These are phyloP conservation scores for Coleophoma crateriformis DNA, from an alignment of 2,329 filamentous ascomycete genomes.

Conservation along the genomic window DNA sequence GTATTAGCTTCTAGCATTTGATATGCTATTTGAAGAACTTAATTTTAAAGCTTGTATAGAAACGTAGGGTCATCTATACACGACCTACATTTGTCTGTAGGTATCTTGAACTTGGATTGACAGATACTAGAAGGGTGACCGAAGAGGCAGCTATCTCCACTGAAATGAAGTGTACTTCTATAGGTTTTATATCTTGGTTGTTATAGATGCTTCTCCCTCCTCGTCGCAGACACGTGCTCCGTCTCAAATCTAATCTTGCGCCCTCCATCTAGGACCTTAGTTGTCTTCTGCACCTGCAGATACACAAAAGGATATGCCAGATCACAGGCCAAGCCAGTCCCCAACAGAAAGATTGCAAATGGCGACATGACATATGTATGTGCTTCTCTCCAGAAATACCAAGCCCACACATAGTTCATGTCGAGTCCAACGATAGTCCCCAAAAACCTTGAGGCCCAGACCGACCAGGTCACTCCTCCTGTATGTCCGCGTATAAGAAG, in stretches of 20 bases:
- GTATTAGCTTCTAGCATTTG: too few relatives aligned
- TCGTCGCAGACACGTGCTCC: too few relatives aligned
- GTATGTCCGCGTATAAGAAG: slow-evolving; percentile 38
- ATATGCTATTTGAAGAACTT: too few relatives aligned
- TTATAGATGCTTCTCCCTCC: too few relatives aligned
- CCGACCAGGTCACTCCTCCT: slow-evolving; percentile 40
- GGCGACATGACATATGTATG: slow-evolving; percentile 40
- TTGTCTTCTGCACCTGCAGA: slow-evolving; percentile 31
- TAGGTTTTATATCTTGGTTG: too few relatives aligned
- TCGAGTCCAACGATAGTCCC: slow-evolving; percentile 38
- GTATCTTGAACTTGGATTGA: too few relatives aligned
- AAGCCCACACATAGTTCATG: slow-evolving; percentile 33
- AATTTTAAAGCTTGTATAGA: too few relatives aligned
- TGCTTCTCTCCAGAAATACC: slow-evolving; percentile 46
- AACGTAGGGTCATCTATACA: too few relatives aligned
- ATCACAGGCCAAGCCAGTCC: slow-evolving; percentile 35
- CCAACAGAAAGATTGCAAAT: slow-evolving; percentile 35
- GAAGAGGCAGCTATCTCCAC: too few relatives aligned
- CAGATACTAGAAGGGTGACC: too few relatives aligned
- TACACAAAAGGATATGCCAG: slow-evolving; percentile 39
- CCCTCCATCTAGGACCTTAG: slow-evolving; percentile 32
- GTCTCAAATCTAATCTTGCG: slow-evolving; percentile 4
- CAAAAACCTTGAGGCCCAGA: slow-evolving; percentile 39
- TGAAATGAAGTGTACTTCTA: too few relatives aligned
- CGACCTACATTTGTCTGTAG: too few relatives aligned